Conservation (phyloP, 2,329 filamentous ascomycete species). For the Phialophora macrospora region DNA sequence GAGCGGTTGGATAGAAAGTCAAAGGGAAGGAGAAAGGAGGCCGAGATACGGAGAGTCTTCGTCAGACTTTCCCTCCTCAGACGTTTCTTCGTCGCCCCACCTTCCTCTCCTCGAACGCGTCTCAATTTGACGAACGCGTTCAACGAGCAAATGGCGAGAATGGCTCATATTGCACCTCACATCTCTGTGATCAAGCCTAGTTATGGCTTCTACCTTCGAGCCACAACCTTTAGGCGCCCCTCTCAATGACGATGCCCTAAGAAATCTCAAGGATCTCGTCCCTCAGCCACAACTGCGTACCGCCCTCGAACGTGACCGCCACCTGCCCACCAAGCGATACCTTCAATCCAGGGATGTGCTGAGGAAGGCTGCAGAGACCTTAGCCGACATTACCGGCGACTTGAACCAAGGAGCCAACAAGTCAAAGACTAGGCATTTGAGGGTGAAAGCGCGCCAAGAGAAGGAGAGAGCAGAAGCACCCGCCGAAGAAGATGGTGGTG, state of each 20-base stretch:
- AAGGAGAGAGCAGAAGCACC: constrained; percentile 8
- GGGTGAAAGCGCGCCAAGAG: constrained; percentile 12
- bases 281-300: constrained; percentile 9
- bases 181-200: background rate
- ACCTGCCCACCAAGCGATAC: constrained; percentile 7
- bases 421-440: constrained; percentile 13
- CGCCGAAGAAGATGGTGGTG: constrained; percentile 4
- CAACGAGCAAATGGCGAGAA: background rate
- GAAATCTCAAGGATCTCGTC: constrained; percentile 19
- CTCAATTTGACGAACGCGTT: background rate
- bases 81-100: background rate
- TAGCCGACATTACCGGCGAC: constrained; percentile 25
- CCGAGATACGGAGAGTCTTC: background rate
- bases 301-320: constrained; percentile 7
- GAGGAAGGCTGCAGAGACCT: constrained; percentile 21
- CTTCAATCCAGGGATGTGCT: constrained; percentile 24
- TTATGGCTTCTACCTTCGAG: constrained; percentile 20
- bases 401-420: constrained; percentile 28
- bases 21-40: background rate
- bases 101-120: background rate
- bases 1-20: background rate
- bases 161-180: no score
- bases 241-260: constrained; percentile 27
- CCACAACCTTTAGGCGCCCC: constrained; percentile 27
- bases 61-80: background rate